Conservation (phyloP, 352 stramenopile genomes). For the Pythium plurisporium region DNA sequence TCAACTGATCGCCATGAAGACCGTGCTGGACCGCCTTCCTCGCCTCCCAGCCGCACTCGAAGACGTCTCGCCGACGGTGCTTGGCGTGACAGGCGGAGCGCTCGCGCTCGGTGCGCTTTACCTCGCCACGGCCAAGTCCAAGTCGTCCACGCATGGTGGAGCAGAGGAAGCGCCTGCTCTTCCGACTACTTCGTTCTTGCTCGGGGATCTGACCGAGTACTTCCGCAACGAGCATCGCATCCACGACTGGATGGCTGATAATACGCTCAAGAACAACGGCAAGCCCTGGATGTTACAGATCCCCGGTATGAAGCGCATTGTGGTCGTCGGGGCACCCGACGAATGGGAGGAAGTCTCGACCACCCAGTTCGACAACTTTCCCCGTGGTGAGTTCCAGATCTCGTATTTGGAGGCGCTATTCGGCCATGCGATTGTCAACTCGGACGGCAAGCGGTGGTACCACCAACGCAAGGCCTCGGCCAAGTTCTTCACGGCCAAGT, state of each 20-base stretch:
- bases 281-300: slow-evolving; percentile 21
- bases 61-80: background rate
- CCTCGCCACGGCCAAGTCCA: background rate
- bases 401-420: slow-evolving; percentile 21
- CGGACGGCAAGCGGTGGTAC: slow-evolving; percentile 26
- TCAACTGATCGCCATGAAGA: too few relatives aligned
- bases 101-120: background rate
- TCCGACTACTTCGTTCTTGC: slow-evolving; percentile 16
- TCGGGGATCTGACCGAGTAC: slow-evolving; percentile 42
- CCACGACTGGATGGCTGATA: slow-evolving; percentile 41
- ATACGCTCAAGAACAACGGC: slow-evolving; percentile 8
- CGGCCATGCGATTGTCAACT: slow-evolving; percentile 19
- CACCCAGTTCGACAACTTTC: slow-evolving; percentile 30
- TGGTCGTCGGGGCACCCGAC: slow-evolving; percentile 22
- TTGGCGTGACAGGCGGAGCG: background rate
- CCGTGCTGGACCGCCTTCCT: background rate
- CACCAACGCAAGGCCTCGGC: slow-evolving; percentile 26
- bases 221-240: slow-evolving; percentile 25
- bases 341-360: slow-evolving; percentile 27
- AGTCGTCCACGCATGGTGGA: too few relatives aligned
- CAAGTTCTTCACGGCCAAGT: slow-evolving; percentile 28
- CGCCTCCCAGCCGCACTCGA: background rate
- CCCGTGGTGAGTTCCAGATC: slow-evolving; percentile 19
- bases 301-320: slow-evolving; percentile 4
- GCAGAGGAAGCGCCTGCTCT: slow-evolving; percentile 1